Evolutionary conservation across 345 rosid genomes (phyloP).

Genomic region (Eucalyptus albens): DNA sequence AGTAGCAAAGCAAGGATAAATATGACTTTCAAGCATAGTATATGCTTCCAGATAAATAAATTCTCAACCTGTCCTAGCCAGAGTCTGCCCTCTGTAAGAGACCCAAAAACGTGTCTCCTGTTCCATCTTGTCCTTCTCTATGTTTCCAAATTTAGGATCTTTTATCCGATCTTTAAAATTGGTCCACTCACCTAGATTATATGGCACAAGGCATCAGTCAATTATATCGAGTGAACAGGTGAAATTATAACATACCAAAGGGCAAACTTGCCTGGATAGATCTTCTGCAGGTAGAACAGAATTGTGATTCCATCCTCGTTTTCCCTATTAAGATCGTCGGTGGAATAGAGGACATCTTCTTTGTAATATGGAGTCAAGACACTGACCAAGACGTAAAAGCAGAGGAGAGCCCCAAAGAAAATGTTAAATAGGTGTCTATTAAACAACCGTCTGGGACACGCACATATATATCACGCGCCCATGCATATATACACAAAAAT

Average conservation of each 20-base stretch:
- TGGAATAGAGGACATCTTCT: slow-evolving; percentile 83
- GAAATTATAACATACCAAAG: not conserved
- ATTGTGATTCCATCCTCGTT: slow-evolving; percentile 89
- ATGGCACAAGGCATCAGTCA: not conserved
- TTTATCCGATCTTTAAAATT: slow-evolving; percentile 46
- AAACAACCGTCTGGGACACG: accelerated
- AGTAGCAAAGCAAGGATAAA: not conserved
- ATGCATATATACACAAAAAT: not conserved
- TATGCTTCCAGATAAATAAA: not conserved
- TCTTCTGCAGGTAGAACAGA: slow-evolving; percentile 76
- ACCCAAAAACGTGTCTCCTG: slow-evolving; percentile 59
- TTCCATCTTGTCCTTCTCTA: slow-evolving; percentile 4
- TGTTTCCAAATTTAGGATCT: slow-evolving; percentile 14
- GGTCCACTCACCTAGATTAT: slow-evolving; percentile 70
- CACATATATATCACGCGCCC: not conserved
- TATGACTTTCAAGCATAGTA: not conserved
- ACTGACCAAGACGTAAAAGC: slow-evolving; percentile 11
- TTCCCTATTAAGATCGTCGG: slow-evolving; percentile 59
- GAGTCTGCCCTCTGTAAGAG: slow-evolving; percentile 91
- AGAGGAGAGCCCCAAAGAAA: not conserved
- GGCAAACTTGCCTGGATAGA: slow-evolving; percentile 69
- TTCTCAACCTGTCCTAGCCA: slow-evolving; percentile 74
- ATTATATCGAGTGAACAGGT: not conserved
- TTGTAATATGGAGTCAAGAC: slow-evolving; percentile 91
- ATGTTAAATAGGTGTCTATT: not conserved